Conservation (phyloP, 352 stramenopile species). For the Pythium aquatile region DNA sequence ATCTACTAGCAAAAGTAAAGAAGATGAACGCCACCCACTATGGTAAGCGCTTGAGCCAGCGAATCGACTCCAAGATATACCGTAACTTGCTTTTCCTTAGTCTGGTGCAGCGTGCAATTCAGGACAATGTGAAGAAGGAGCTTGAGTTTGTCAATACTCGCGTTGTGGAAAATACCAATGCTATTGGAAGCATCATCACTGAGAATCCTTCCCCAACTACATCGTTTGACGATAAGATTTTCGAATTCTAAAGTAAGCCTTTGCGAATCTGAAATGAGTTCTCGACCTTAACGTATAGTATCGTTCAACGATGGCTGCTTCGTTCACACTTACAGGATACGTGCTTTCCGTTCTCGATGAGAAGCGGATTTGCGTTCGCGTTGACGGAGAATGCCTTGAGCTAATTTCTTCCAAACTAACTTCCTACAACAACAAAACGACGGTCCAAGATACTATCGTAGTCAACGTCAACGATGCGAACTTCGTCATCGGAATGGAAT, state of each 20-base stretch:
- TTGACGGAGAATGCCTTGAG: neutral
- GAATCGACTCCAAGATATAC: neutral
- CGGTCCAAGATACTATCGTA: too few relatives aligned
- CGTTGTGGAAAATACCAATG: too few relatives aligned
- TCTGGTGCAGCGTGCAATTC: neutral
- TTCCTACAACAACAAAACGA: constrained; percentile 1
- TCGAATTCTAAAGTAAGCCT: constrained; percentile 2
- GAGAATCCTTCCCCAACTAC: neutral
- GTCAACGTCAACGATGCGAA: too few relatives aligned
- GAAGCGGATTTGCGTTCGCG: neutral
- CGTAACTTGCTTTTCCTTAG: neutral
- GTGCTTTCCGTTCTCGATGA: neutral
- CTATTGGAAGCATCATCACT: too few relatives aligned
- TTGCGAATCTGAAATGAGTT: too few relatives aligned
- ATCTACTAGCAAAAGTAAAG: too few relatives aligned
- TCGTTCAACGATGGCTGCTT: too few relatives aligned
- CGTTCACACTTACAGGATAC: neutral
- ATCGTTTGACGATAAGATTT: neutral
- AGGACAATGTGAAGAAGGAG: too few relatives aligned
- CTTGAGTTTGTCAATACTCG: too few relatives aligned
- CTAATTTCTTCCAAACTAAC: neutral
- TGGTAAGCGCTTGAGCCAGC: neutral
- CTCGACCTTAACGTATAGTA: too few relatives aligned
- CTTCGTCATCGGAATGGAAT: too few relatives aligned
- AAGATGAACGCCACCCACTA: too few relatives aligned